Base-by-base conservation (phyloP, 495 filamentous ascomycete species). In the Peziza echinospora region DNA sequence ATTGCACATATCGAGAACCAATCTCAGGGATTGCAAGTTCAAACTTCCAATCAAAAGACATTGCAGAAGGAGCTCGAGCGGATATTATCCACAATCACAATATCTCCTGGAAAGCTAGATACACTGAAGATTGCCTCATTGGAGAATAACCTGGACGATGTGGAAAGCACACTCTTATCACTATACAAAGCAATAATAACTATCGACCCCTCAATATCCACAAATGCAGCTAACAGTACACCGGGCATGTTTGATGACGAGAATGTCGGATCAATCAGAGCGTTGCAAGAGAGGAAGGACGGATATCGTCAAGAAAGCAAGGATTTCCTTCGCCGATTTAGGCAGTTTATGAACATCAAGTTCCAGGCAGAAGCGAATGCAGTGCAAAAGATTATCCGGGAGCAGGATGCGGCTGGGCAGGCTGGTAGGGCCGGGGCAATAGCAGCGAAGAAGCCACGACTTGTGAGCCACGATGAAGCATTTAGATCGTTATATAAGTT, bases 1-100 rank as follows among this genome's bases (percentile, higher is more conserved):
- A 84, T 97, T 40, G 76, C 85, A 5, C 94, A 87, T 57, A 94
- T 97, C 44, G 89, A 97, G 65, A 83, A 91, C 7, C 89, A 96
- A 59, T 84, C 82, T 5, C 86, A 96, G 64, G 91, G 89, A 63
- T 63, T 97, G 21, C 91, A 96, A 56, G 85, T 97, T 17, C 87
- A 94, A 60, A 84, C 87, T 17, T 85, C 91, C 19, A 97, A 97
- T 56, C 91, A 97, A 62, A 93, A 91, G 63, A 72, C 92, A 25
- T 71, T 97, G 22, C 83, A 85, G 57, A 82, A 74, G 41, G 89
- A 97, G 60, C 68, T 97, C 3, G 73, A 86, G 53, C 70, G 66
- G 5, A 65, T 97, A 16, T 66, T 97, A 39, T 75, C 82, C 43
- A 93, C 80, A 0, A 83, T 93, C 39, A 85, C 83, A 13, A 92